Base-by-base conservation (phyloP, 768 basidiomycete species). In the Rhodosporidiobolus sp. region DNA sequence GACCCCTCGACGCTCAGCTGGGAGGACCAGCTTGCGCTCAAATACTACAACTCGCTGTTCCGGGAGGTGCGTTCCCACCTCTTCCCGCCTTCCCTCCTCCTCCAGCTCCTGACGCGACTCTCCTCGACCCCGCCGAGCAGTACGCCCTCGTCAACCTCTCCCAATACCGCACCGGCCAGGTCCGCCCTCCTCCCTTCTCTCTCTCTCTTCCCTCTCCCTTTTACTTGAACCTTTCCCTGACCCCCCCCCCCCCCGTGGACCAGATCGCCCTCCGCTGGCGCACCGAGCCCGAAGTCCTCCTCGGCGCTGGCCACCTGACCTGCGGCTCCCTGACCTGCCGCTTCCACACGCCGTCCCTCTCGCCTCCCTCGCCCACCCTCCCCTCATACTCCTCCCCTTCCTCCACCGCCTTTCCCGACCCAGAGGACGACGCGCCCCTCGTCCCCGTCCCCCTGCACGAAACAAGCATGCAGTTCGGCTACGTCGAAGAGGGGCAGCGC, bases 231-330 rank as follows among this genome's bases (percentile, higher is more conserved):
- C 92, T 0, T 84, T 94, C n/a, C 55, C 35, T 30, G 14, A 4
- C 20, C 10, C 58, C 3, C 28, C 12, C 14, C 38, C 38, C 38
- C 14, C 38, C 38, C 38, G 38, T 43, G 8, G 45, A 35, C 60
- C 72, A 94, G 89, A 89, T 98, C 79, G 88, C 93, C 0, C 85
- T 98, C 9, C 88, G 95, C 22, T 98, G 95, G 95, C 85, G 95
- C 46, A 94, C 94, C 0, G 94, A 96, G 78, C 83, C 85, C 4
- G 95, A 98, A 81, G 94, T 97, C 22, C 83, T 98, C 4, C 86
- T 87, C 0, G 91, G 90, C 32, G 86, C 88, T 5, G 95, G 94
- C 5, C 91, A 96, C 80, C 86, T 86, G 7, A 90, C 91, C 0
- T 98, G 95, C 78, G 94, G 87, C 1, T 94, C 94, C 74, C 87